These are phyloP conservation scores for Paracoccidioides brasiliensis DNA, from an alignment of 2,329 filamentous ascomycete genomes.

Conservation along the genomic window DNA sequence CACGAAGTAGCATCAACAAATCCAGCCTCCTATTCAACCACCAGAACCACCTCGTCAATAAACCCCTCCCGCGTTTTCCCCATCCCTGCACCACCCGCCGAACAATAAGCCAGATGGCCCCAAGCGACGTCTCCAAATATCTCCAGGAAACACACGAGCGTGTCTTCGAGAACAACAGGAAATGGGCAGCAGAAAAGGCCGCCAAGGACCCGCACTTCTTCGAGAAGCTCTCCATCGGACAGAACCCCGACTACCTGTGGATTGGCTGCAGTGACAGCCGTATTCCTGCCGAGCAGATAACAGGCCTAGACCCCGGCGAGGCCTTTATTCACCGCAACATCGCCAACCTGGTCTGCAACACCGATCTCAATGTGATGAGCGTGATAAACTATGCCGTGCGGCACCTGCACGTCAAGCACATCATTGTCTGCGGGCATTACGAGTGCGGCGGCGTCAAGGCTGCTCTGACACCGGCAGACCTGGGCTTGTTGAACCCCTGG, in stretches of 20 bases:
- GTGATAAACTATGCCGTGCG: constrained; percentile 23
- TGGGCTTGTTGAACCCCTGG: constrained; percentile 61
- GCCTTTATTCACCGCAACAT: constrained; percentile 25
- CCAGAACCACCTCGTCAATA: not conserved
- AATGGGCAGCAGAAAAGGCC: constrained; percentile 50
- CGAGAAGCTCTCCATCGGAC: constrained; percentile 48
- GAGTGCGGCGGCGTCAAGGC: constrained; percentile 54
- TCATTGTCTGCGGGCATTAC: constrained; percentile 58
- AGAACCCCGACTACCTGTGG: constrained; percentile 55
- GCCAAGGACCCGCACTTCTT: constrained; percentile 53
- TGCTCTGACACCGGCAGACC: constrained; percentile 49
- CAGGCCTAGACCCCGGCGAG: constrained; percentile 21
- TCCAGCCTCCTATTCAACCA: not conserved
- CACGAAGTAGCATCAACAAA: not conserved
- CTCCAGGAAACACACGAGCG: constrained; percentile 44
- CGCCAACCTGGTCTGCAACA: constrained; percentile 21
- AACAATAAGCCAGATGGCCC: not conserved
- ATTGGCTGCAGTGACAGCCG: constrained; percentile 23
- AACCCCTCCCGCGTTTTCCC: not conserved
- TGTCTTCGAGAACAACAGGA: constrained; percentile 55
- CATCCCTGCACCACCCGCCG: not conserved
- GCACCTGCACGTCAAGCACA: constrained; percentile 45
- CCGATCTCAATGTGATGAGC: constrained; percentile 20
- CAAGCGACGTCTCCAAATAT: constrained; percentile 1
- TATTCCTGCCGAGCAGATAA: constrained; percentile 22